Base-by-base conservation (phyloP, 2,329 filamentous ascomycete species). In the Fusarium brachygibbosum region DNA sequence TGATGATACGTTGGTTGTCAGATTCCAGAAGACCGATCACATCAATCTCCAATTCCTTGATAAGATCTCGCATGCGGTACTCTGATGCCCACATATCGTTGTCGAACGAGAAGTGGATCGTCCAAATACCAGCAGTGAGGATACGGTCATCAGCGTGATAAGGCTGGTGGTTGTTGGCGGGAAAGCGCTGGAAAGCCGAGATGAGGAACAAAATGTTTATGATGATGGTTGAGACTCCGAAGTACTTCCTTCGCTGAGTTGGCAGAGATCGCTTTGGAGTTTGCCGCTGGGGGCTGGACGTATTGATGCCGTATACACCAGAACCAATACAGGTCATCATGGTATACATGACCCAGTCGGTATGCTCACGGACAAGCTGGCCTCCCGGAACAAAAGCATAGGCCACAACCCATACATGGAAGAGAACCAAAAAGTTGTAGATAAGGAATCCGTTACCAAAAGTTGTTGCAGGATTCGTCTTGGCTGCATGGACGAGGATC, bases 1-100 rank as follows among this genome's bases (percentile, higher is more conserved):
- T 99, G 84, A 99, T 99, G 82, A 99, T 97, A 72, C 95, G 93
- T 82, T 99, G 96, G 35, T 93, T 87, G 78, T 99, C 96, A 1
- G 91, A 92, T 80, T 99, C 96, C 1, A 99, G 86, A 21, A 99
- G 87, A n/a, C 96, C 96, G 46, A 99, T 87, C 7, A 99, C 93
- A 76, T 99, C 96, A n/a, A 99, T 83, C 80, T 99, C 96, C n/a
- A 97, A 84, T 75, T 98, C 96, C 76, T 93, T 90, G 80, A 97
- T 91, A 16, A 97, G 85, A 82, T 98, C 91, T 61, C 93, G 91
- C 89, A 97, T 97, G 68, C 96, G 94, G 74, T 92, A 89, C 80
- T 99, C 96, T 0, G 95, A 97, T 12, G 93, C 95, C 93, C 94
- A 98, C 94, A 98, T 98, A 79, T 98, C 92, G 74, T 99, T 98